A percentile compares a stretch with the other conserved stretches of the same genome.
These are phyloP conservation scores for Chenopodium album DNA, from an alignment of 148 eudicot genomes.

Conservation along the genomic window DNA sequence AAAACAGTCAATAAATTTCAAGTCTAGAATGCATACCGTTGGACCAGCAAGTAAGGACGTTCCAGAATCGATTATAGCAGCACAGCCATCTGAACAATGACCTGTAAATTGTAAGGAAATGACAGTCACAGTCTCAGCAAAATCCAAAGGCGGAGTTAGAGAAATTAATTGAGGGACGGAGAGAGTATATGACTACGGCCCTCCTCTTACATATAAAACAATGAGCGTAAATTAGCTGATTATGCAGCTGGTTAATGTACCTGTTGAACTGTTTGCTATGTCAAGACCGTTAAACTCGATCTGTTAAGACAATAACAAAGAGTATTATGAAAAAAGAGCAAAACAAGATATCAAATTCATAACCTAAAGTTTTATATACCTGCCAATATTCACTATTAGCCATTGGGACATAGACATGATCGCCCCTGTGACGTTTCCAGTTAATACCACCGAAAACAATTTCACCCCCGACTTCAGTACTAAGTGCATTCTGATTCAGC, in stretches of 20 bases:
- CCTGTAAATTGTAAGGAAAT: conserved; percentile 30
- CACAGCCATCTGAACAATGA: conserved; percentile 43
- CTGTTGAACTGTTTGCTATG: conserved; percentile 41
- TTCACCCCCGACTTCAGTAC: conserved; percentile 51
- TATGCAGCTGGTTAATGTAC: conserved; percentile 19
- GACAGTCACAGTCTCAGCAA: neutral
- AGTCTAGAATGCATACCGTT: conserved; percentile 27
- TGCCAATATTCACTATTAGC: conserved; percentile 60
- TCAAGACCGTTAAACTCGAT: conserved; percentile 42
- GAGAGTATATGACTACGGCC: neutral
- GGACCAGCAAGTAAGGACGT: conserved; percentile 53
- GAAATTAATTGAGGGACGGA: neutral
- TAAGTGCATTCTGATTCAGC: conserved; percentile 47
- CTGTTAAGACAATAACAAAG: conserved; percentile 30
- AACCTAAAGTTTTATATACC: conserved; percentile 28
- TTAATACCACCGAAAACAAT: conserved; percentile 62
- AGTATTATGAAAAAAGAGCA: neutral
- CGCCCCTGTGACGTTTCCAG: conserved; percentile 41
- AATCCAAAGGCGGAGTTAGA: neutral
- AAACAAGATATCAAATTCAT: neutral
- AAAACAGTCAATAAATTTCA: neutral
- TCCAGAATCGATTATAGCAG: conserved; percentile 55
- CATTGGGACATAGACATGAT: conserved; percentile 54
- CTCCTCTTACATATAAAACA: neutral
- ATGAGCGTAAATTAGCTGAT: neutral